Evolutionary conservation across 2,329 filamentous ascomycete genomes (phyloP).

Genomic region (Xylariaceae sp.): DNA sequence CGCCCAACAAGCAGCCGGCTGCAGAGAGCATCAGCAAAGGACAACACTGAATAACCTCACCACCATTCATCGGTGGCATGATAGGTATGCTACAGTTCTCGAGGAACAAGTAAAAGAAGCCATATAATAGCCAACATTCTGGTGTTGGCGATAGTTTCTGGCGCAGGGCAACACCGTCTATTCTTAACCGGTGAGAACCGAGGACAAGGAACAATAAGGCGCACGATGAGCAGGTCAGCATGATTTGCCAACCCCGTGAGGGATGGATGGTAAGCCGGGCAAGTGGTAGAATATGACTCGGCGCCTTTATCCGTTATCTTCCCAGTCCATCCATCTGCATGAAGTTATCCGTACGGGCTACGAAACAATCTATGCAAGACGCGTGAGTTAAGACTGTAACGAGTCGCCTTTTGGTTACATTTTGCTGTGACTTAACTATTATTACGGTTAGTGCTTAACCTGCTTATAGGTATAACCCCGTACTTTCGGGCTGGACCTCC

Average conservation of each 20-base stretch:
- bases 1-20: background rate
- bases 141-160: background rate
- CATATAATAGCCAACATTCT: background rate
- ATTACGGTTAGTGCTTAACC: background rate
- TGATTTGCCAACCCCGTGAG: background rate
- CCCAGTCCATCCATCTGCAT: too few relatives aligned
- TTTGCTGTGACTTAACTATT: background rate
- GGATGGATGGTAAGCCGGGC: background rate
- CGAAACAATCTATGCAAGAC: background rate
- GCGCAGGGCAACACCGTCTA: background rate
- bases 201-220: background rate
- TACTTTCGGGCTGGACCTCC: background rate
- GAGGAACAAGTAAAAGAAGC: background rate
- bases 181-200: background rate
- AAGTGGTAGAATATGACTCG: too few relatives aligned
- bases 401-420: background rate
- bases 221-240: background rate
- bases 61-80: background rate
- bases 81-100: background rate
- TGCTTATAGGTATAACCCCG: background rate
- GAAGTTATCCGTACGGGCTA: too few relatives aligned
- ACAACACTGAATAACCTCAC: background rate
- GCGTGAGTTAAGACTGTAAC: background rate
- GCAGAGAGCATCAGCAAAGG: background rate
- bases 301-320: too few relatives aligned